phyloP scores from a whole-genome alignment of 2,329 filamentous ascomycete genomes.

The Phaeosphaeria sp. region DNA sequence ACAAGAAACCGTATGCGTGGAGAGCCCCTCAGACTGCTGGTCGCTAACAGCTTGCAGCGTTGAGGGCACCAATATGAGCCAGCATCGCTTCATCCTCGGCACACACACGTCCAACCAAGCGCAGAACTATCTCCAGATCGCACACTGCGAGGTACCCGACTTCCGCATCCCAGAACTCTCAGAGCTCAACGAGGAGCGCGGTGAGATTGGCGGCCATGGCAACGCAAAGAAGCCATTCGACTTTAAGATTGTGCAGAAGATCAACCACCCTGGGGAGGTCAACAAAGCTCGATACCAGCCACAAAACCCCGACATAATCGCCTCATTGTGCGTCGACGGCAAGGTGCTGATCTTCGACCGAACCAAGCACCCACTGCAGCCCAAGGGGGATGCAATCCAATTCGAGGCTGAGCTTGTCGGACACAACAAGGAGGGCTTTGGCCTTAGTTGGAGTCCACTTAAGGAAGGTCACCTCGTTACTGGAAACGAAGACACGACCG shows the following conservation, averaged over 20 bases:
- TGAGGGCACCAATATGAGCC: conserved; percentile 83
- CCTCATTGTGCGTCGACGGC: conserved; percentile 87
- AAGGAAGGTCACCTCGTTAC: conserved; percentile 81
- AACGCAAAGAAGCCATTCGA: conserved; percentile 78
- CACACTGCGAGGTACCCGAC: conserved; percentile 91
- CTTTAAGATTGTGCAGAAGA: conserved; percentile 93
- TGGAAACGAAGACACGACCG: conserved; percentile 89
- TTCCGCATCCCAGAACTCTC: conserved; percentile 72
- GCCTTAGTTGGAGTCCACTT: conserved; percentile 90
- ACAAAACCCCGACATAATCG: conserved; percentile 95
- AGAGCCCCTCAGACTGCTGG: not conserved
- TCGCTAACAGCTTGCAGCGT: conserved; percentile 50
- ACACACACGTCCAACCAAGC: conserved; percentile 90
- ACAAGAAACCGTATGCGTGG: conserved; percentile 56
- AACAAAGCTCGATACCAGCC: conserved; percentile 99
- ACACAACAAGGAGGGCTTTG: conserved; percentile 89
- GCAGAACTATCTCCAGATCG: conserved; percentile 92
- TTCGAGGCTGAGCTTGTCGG: conserved; percentile 86
- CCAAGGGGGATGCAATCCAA: conserved; percentile 68
- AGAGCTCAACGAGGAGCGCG: conserved; percentile 89
- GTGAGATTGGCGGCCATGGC: conserved; percentile 93
- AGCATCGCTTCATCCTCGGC: conserved; percentile 88
- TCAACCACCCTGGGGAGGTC: conserved; percentile 94
- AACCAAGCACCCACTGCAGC: conserved; percentile 85
- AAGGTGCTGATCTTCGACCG: conserved; percentile 93